Base-by-base conservation (phyloP, 2,329 filamentous ascomycete species). In the Macrophomina tecta region DNA sequence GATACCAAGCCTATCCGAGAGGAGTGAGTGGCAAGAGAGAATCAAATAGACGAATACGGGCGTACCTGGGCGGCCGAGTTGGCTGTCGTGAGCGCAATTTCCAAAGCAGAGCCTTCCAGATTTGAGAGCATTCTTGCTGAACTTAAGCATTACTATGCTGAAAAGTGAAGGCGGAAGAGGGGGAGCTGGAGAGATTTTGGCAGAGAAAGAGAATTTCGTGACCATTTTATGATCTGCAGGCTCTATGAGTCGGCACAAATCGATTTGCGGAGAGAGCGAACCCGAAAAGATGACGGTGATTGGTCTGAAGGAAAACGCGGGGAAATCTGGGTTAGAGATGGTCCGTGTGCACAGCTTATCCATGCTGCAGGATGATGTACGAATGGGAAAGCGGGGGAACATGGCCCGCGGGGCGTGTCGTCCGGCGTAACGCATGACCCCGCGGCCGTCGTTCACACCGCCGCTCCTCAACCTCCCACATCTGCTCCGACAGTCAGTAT, bases 31-130 rank as follows among this genome's bases (percentile, higher is more conserved):
- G 23, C 23, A 23, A 23, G 23, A 23, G 3, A 23, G 23, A 23
- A 23, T 23, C 23, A 23, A 23, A 23, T 23, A 23, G 23, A 3
- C 23, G 23, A 3, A 23, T 23, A 23, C 2, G 23, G 23, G 23
- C 23, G 23, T 23, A 53, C 49, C 49, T 53, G 49, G 14, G 49
- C 49, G 4, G 49, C 49, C 14, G 49, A 53, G 49, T 53, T 53
- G 49, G 49, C 49, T n/a, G 49, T 53, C 6, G 49, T 53, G 49
- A 53, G 49, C 7, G n/a, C 49, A 12, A 53, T 53, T 30, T 53
- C 49, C 8, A 53, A 30, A 36, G 49, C 49, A 4, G 49, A 53
- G 4, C 49, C 49, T 16, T 53, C 49, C 30, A 53, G n/a, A 36
- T 36, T 16, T 16, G 28, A 28, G 2, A 16, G 9, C 49, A 53